Evolutionary conservation across 371 early-diverging fungal genomes (phyloP).

Genomic region (Mucor indicus): DNA sequence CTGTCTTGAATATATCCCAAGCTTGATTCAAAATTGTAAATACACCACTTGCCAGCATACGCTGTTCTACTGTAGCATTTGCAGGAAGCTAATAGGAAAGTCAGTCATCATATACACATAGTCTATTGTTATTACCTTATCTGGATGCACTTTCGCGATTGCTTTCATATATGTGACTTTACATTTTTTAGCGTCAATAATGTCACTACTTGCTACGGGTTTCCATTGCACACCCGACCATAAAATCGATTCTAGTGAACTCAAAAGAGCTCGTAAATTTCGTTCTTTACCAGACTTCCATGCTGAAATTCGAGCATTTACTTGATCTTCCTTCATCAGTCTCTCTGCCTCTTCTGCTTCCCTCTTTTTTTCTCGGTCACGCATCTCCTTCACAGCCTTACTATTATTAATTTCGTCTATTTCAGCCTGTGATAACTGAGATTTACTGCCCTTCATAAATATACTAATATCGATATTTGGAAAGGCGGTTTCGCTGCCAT

Average conservation of each 20-base stretch:
- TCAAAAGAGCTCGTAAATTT: constrained; percentile 86
- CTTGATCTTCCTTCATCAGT: constrained; percentile 71
- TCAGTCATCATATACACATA: too few relatives aligned
- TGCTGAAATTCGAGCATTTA: constrained; percentile 62
- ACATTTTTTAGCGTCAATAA: constrained; percentile 82
- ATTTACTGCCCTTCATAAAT: constrained; percentile 6
- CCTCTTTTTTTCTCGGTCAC: constrained; percentile 65
- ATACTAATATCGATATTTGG: constrained; percentile 23
- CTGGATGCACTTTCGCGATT: constrained; percentile 92
- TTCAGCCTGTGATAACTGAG: constrained; percentile 2
- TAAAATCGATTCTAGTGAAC: constrained; percentile 77
- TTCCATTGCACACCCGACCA: constrained; percentile 79
- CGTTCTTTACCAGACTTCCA: constrained; percentile 90
- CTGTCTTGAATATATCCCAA: constrained; percentile 79
- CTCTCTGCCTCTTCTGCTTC: constrained; percentile 80
- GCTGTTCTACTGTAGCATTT: constrained; percentile 71
- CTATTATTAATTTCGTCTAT: constrained; percentile 37
- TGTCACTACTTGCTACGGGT: constrained; percentile 74
- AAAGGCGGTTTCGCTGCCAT: constrained; percentile 2
- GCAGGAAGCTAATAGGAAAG: constrained; percentile 38
- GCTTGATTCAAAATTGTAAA: constrained; percentile 90
- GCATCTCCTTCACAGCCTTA: constrained; percentile 65
- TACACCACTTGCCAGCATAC: constrained; percentile 83
- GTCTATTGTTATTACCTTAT: constrained; percentile 85
- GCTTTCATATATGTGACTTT: constrained; percentile 92